Conservation (phyloP, 2,329 filamentous ascomycete genomes). For the Aspergillus terreus region DNA sequence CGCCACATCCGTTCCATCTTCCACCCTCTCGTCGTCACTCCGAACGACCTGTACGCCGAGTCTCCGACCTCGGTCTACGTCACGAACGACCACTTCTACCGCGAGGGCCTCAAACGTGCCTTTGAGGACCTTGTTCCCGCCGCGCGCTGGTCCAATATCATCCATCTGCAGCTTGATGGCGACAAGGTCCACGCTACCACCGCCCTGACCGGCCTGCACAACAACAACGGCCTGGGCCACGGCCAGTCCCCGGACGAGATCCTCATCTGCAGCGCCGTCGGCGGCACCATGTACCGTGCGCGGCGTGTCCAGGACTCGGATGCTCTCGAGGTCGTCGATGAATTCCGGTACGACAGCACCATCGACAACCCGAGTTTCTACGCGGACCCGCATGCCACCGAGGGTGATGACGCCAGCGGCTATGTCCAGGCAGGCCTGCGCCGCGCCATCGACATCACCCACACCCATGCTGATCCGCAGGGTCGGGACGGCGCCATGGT, state of each 20-base stretch:
- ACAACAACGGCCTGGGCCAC: conserved; percentile 56
- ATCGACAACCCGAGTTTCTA: conserved; percentile 61
- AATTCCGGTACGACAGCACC: conserved; percentile 42
- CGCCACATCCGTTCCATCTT: conserved; percentile 52
- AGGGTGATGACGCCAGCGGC: conserved; percentile 49
- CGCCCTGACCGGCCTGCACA: conserved; percentile 46
- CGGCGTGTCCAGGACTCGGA: conserved; percentile 20
- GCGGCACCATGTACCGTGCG: conserved; percentile 47
- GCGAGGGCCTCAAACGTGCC: conserved; percentile 44
- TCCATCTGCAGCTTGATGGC: conserved; percentile 42
- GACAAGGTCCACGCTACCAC: conserved; percentile 31
- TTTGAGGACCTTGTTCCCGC: conserved; percentile 46
- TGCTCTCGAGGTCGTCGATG: conserved; percentile 41
- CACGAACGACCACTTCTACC: conserved; percentile 59
- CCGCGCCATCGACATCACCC: conserved; percentile 36
- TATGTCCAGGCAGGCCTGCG: conserved; percentile 51
- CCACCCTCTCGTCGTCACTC: conserved; percentile 53
- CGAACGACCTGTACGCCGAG: conserved; percentile 55
- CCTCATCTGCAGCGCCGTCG: conserved; percentile 37
- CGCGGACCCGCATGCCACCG: conserved; percentile 48
- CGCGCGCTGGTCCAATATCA: conserved; percentile 49
- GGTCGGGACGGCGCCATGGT: conserved; percentile 47
- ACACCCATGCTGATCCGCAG: conserved; percentile 26
- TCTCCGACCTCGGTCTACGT: conserved; percentile 52
- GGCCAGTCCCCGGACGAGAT: conserved; percentile 37